A percentile compares a stretch with the other conserved stretches of the same genome.
Conservation (phyloP, 805 yeast genomes). For the Metschnikowia picachoensis region DNA sequence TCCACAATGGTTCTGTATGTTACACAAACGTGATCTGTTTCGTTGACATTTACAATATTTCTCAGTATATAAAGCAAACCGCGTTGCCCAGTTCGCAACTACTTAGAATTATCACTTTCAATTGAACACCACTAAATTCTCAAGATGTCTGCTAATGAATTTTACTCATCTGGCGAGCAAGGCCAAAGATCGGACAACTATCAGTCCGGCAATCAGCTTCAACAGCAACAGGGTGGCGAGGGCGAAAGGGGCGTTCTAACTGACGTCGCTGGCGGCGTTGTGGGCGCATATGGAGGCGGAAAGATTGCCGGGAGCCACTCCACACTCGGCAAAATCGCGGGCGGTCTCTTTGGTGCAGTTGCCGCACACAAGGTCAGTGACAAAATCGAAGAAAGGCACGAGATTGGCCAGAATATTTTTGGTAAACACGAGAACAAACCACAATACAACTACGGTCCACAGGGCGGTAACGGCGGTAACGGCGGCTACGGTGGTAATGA, state of each 20-base stretch:
- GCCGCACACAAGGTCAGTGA: conserved; percentile 50
- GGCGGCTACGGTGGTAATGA: conserved; percentile 2
- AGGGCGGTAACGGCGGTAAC: conserved; percentile 7
- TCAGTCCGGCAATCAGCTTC: conserved; percentile 15
- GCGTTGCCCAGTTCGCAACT: background rate
- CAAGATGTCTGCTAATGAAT: conserved; percentile 55
- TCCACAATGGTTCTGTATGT: background rate
- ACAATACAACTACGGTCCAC: conserved; percentile 1
- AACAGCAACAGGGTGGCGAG: conserved; percentile 15
- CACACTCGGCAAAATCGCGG: conserved; percentile 44
- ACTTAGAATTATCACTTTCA: background rate
- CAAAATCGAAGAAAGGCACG: conserved; percentile 25
- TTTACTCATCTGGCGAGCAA: conserved; percentile 42
- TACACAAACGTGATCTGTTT: background rate
- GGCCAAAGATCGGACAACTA: conserved; percentile 15
- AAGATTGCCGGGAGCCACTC: conserved; percentile 32
- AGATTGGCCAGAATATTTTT: conserved; percentile 1
- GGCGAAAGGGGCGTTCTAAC: conserved; percentile 28
- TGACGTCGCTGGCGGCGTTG: conserved; percentile 29
- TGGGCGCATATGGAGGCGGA: conserved; percentile 36
- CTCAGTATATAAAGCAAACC: background rate
- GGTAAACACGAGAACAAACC: background rate
- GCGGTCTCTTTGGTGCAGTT: conserved; percentile 55
- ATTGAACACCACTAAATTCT: background rate
- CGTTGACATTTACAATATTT: background rate